phyloP scores from a whole-genome alignment of 2,329 filamentous ascomycete genomes.

The Neofusicoccum ribis region DNA sequence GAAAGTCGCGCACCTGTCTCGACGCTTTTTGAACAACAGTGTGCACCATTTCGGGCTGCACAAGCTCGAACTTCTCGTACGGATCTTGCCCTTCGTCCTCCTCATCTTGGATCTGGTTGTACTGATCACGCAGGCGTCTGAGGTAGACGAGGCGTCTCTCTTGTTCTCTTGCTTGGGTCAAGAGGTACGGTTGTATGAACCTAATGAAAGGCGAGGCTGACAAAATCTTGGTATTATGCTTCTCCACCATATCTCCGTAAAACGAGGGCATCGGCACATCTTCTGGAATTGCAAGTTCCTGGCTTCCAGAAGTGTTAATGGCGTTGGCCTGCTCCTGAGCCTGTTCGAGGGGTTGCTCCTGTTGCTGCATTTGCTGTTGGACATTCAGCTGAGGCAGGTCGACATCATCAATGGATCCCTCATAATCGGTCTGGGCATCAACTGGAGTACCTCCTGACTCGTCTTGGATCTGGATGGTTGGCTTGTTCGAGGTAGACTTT shows the following conservation, averaged over 20 bases:
- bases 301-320: conserved; percentile 41
- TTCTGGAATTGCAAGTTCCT: conserved; percentile 55
- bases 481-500: neutral
- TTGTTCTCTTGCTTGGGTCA: conserved; percentile 89
- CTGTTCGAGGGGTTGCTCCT: neutral
- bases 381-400: neutral
- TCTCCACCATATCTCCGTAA: conserved; percentile 92
- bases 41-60: conserved; percentile 94
- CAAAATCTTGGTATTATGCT: conserved; percentile 88
- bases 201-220: conserved; percentile 96
- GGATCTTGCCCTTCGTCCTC: conserved; percentile 30
- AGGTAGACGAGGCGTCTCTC: conserved; percentile 82
- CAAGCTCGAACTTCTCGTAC: conserved; percentile 78
- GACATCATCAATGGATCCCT: neutral
- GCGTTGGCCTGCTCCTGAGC: conserved; percentile 17
- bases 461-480: neutral
- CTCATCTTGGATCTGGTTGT: conserved; percentile 41
- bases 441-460: neutral
- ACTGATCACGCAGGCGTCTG: conserved; percentile 77
- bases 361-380: neutral
- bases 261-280: conserved; percentile 87
- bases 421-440: neutral
- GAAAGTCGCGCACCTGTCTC: conserved; percentile 84
- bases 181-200: conserved; percentile 88
- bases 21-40: conserved; percentile 76